A percentile compares a stretch with the other conserved stretches of the same genome.
phyloP scores from a whole-genome alignment of 2,329 filamentous ascomycete genomes.

The Aspergillus pseudoviridinutans region DNA sequence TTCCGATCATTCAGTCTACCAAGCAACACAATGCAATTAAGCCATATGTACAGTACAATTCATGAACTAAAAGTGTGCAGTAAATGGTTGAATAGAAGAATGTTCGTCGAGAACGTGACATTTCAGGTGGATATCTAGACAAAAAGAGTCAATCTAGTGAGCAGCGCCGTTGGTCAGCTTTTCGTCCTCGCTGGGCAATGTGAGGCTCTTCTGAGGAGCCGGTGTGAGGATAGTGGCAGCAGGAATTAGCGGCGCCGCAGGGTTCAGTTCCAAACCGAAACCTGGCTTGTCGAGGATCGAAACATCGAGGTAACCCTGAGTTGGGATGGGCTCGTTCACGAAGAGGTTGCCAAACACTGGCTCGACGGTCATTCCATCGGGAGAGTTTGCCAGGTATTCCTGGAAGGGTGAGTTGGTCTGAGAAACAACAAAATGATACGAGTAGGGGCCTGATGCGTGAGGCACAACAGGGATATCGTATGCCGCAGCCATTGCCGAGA shows the following conservation, averaged over 20 bases:
- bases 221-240: constrained; percentile 70
- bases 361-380: constrained; percentile 82
- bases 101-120: neutral
- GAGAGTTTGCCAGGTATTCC: constrained; percentile 90
- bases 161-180: constrained; percentile 19
- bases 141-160: constrained; percentile 3
- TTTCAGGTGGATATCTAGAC: neutral
- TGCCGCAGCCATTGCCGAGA: constrained; percentile 81
- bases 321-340: constrained; percentile 82
- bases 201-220: constrained; percentile 48
- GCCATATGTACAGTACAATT: neutral
- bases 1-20: constrained; percentile 2
- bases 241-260: constrained; percentile 72
- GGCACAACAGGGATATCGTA: constrained; percentile 94
- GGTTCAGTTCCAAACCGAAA: constrained; percentile 84
- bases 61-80: neutral
- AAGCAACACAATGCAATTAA: constrained; percentile 2
- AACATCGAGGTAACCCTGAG: constrained; percentile 74
- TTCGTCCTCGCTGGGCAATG: constrained; percentile 28
- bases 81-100: constrained; percentile 3
- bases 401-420: constrained; percentile 93
- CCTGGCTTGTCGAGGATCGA: constrained; percentile 81
- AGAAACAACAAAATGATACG: constrained; percentile 92
- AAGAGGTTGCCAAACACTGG: constrained; percentile 93
- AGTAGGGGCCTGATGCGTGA: constrained; percentile 91